phyloP scores from a whole-genome alignment of 108 stramenopile species.

The Discostella pseudostelligera region DNA sequence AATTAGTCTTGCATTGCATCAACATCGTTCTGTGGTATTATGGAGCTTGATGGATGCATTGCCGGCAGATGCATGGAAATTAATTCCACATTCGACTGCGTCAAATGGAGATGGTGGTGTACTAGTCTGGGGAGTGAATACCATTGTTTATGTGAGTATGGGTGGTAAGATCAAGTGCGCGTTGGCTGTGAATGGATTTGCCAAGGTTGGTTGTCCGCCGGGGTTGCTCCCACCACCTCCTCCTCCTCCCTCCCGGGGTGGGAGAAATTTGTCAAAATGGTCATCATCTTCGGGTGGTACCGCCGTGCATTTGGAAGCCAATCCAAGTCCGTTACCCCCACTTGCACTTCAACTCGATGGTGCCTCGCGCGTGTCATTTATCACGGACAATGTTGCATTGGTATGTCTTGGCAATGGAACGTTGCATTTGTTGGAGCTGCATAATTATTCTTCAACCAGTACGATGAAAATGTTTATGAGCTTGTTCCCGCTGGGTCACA shows the following conservation, averaged over 20 bases:
- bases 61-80: constrained; percentile 68
- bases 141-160: constrained; percentile 57
- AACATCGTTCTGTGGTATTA: constrained; percentile 72
- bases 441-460: constrained; percentile 9
- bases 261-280: too few species aligned
- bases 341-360: constrained; percentile 78
- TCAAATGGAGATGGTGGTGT: constrained; percentile 22
- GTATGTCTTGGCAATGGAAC: constrained; percentile 65
- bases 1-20: constrained; percentile 65
- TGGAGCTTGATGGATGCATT: constrained; percentile 74
- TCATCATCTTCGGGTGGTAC: not conserved
- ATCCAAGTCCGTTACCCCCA: constrained; percentile 72
- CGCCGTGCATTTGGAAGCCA: constrained; percentile 46
- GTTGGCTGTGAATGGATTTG: constrained; percentile 84
- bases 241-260: not conserved
- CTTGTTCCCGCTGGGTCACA: constrained; percentile 61
- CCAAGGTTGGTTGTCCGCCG: constrained; percentile 54
- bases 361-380: constrained; percentile 45
- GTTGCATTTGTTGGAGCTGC: constrained; percentile 63
- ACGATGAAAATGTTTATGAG: constrained; percentile 37
- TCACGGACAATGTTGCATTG: constrained; percentile 55
- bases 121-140: constrained; percentile 71
- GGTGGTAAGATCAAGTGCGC: constrained; percentile 66
- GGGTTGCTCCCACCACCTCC: constrained; percentile 41
- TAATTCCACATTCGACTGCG: constrained; percentile 38